Evolutionary conservation across 495 filamentous ascomycete species (phyloP), one percentile per base, ranked within the genome.

Genomic region (Hypoxylon intermedium): DNA sequence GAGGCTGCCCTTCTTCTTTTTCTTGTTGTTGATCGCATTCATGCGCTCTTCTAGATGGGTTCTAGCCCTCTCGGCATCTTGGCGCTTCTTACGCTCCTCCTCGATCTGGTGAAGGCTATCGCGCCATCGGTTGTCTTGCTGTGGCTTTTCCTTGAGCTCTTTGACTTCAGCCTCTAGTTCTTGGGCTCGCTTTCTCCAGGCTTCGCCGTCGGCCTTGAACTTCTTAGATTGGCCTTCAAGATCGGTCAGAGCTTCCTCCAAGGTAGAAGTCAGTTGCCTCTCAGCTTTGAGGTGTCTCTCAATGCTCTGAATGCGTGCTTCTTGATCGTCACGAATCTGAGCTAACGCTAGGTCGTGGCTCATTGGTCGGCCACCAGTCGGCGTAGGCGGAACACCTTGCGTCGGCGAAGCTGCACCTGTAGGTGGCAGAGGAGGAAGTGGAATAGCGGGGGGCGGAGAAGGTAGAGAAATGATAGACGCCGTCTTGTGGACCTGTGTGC

Each of bases 211-310:
- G 26, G 78, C 75, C 79, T 93, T 95, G 74, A 89, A 83, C 76
- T 90, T 90, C 74, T 89, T 92, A 69, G 86, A 89, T 62, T 93
- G 90, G 43, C 83, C 78, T 74, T 98, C 94, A 13, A 98, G 87
- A 67, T 98, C 95, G 5, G 90, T 91, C 34, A 98, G 82, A 19
- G 94, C 95, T 75, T 98, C 93, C 70, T 98, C 94, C 26, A 98
- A 82, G 24, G 92, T 97, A 15, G 89, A 85, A 4, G 93, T 98
- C 20, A 98, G 86, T 69, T 98, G 93, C 72, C 96, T 97, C 79
- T 98, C 94, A 20, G 95, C 93, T 58, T 88, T 89, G 24, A 98
- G 84, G 70, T 98, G 92, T 79, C 97, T 97, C 79, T 98, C 94
- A 60, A 98, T 96, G 19, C 92, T 93, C 41, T 89, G 87, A 69